phyloP scores from a whole-genome alignment of 345 rosid species.

The Odontarrhena argentea region DNA sequence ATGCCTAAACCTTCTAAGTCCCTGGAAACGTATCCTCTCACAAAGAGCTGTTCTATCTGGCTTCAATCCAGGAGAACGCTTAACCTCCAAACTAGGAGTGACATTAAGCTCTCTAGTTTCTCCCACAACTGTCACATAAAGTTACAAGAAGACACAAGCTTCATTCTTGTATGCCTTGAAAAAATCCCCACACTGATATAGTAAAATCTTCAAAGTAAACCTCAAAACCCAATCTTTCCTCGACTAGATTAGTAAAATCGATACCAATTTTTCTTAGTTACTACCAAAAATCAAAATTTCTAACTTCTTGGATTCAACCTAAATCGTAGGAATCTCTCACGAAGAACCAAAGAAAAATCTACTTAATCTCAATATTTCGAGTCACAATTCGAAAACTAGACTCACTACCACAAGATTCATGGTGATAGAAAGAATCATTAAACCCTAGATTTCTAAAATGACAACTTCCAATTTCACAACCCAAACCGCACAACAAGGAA shows the following conservation, averaged over 20 bases:
- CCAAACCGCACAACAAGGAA: background rate
- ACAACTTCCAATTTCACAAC: background rate
- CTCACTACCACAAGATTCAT: background rate
- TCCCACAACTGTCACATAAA: slow-evolving; percentile 54
- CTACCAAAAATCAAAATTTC: background rate
- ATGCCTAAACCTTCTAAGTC: slow-evolving; percentile 61
- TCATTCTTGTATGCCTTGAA: background rate
- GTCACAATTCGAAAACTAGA: background rate
- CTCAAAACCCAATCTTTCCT: background rate
- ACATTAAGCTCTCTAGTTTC: slow-evolving; percentile 48
- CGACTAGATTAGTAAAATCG: background rate
- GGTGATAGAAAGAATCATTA: background rate
- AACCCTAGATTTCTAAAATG: slow-evolving; percentile 46
- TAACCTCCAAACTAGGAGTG: slow-evolving; percentile 55
- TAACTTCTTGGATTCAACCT: background rate
- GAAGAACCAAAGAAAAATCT: background rate
- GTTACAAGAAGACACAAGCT: background rate
- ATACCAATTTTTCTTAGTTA: background rate
- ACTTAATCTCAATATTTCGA: background rate
- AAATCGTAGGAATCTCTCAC: background rate
- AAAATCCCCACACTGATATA: background rate
- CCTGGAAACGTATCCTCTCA: slow-evolving; percentile 71
- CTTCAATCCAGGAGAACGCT: slow-evolving; percentile 69
- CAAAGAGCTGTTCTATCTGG: slow-evolving; percentile 57
- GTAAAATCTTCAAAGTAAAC: background rate